Evolutionary conservation across 805 yeast genomes (phyloP), one percentile per base, ranked within the genome.

Genomic region (Cyberlindnera mycetangii): DNA sequence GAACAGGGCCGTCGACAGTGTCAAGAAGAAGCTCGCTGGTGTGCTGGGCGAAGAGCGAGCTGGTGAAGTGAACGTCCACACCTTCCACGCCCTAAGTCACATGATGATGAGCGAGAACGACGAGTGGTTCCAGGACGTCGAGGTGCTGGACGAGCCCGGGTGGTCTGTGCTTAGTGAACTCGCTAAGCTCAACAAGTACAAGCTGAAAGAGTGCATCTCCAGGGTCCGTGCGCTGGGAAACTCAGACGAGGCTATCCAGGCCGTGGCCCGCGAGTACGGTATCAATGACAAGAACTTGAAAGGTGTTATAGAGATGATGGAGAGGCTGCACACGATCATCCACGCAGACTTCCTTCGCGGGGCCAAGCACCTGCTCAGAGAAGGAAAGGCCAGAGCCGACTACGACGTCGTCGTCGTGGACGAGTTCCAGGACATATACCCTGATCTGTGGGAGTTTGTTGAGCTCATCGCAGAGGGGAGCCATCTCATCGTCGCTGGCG

Each of bases 351-450:
- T 54, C 54, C 27, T 49, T 43, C 6, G 52, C 40, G 37, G 59
- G 68, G 35, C 64, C 68, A 56, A 55, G 59, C 19, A 61, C 58
- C 49, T 75, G 51, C 40, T 65, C 1, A n/a, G 37, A 4, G 54
- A 62, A 0, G 62, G 61, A 1, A 52, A 47, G 10, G 50, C 56
- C 15, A 28, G 54, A 7, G 31, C 47, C 2, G 48, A 56, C 4
- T 65, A 62, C 50, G 69, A 70, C 40, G 65, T 70, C 2, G 69
- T 82, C 0, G 60, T 85, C 1, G 79, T 85, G 11, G 92, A 85
- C 63, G 92, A 85, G 58, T 81, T 80, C 55, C 92, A 85, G 58
- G 92, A 85, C 60, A 69, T 84, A 58, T 76, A 80, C 49, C 73
- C 75, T 0, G 69, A 68, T 9, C 62, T 83, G 17, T 54, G 76